Conservation (phyloP, 2,329 filamentous ascomycete genomes). For the Elsinoe batatas region DNA sequence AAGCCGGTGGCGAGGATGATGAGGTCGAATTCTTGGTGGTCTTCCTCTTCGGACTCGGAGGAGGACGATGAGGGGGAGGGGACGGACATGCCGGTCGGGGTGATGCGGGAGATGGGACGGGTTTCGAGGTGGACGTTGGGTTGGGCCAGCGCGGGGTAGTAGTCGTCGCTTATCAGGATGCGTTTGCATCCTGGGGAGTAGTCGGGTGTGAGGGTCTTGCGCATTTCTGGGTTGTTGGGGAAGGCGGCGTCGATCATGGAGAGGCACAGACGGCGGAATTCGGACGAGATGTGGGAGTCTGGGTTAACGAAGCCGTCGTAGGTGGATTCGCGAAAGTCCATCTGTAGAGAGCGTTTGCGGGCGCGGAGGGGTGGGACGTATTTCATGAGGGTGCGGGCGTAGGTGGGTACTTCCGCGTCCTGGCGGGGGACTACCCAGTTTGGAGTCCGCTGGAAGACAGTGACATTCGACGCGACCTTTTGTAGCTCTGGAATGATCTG, state of each 20-base stretch:
- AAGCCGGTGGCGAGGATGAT: constrained; percentile 52
- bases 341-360: constrained; percentile 41
- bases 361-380: constrained; percentile 44
- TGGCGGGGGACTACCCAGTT: constrained; percentile 49
- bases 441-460: constrained; percentile 48
- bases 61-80: constrained; percentile 18
- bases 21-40: constrained; percentile 43
- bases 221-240: constrained; percentile 40
- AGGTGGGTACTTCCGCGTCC: constrained; percentile 37
- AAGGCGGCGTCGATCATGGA: constrained; percentile 39
- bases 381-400: constrained; percentile 35
- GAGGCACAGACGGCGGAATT: constrained; percentile 30
- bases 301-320: constrained; percentile 37
- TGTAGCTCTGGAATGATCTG: constrained; percentile 51
- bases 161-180: constrained; percentile 47
- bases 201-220: constrained; percentile 44
- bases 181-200: constrained; percentile 48
- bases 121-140: constrained; percentile 45
- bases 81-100: constrained; percentile 38
- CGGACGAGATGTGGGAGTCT: constrained; percentile 31
- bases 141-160: constrained; percentile 40
- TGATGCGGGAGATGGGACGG: constrained; percentile 37
- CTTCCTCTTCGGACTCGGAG: constrained; percentile 21
- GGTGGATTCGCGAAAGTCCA: constrained; percentile 46
- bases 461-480: constrained; percentile 40